Evolutionary conservation across 495 filamentous ascomycete genomes (phyloP), one percentile per base, ranked within the genome.

Genomic region (Annulohypoxylon bovei): DNA sequence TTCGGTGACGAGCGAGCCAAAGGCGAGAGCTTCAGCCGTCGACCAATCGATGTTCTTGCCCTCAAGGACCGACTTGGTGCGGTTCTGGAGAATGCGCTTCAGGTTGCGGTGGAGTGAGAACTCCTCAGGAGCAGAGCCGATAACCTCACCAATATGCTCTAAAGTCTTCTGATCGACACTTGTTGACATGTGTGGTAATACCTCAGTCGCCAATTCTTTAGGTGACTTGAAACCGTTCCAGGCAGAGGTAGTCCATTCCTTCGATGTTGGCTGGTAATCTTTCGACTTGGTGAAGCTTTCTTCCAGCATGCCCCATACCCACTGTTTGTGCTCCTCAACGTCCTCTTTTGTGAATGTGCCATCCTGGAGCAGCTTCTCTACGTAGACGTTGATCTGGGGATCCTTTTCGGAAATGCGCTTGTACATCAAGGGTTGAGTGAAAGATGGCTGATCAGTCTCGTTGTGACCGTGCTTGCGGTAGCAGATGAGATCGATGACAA

Each of bases 341-440:
- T 99, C 95, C 73, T 95, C 94, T 83, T 97, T 93, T 63, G 94
- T 97, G 84, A 99, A 98, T 58, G 92, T 94, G 67, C 92, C 90
- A 76, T 97, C 94, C 68, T 91, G 84, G 30, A 98, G 84, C 37
- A 99, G 92, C 85, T 93, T 89, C 65, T 95, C 86, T 65, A 95
- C 85, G 79, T 99, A 99, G 74, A 89, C 91, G 78, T 94, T 89
- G 66, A 99, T 88, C 78, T 94, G 90, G 23, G 88, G 85, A 66
- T 89, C 85, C 77, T 97, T 92, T 37, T 88, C 84, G 60, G 88
- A 87, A 76, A 99, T 98, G 71, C 92, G 92, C 88, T 97, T 97
- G 87, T 99, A 99, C 95, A 99, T 99, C 65, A 97, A 82, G 37
- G 95, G 95, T 81, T 99, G 95, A n/a, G 95, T 99, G 87, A 99